Evolutionary conservation across 2,329 filamentous ascomycete species (phyloP).

Genomic region (Cladophialophora exuberans): DNA sequence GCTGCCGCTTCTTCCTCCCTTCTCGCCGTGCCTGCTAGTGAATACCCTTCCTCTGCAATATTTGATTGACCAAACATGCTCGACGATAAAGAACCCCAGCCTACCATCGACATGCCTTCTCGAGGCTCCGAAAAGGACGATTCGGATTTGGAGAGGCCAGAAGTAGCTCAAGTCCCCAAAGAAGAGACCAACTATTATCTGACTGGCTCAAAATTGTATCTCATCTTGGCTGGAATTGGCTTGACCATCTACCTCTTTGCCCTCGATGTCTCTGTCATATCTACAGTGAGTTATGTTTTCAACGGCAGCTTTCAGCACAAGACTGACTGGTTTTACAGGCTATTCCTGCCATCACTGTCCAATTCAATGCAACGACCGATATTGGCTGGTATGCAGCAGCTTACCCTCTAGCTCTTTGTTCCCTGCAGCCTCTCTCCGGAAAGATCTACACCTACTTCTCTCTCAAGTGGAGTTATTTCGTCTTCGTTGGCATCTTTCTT

Average conservation of each 20-base stretch:
- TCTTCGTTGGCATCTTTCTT: slow-evolving; percentile 38
- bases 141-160: slow-evolving; percentile 1
- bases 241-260: slow-evolving; percentile 53
- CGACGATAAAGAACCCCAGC: background rate
- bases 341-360: slow-evolving; percentile 41
- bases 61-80: background rate
- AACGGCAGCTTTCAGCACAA: background rate
- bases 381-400: slow-evolving; percentile 43
- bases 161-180: background rate
- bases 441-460: slow-evolving; percentile 51
- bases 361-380: slow-evolving; percentile 42
- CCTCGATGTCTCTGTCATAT: slow-evolving; percentile 38
- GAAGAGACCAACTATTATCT: slow-evolving; percentile 20
- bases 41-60: too few relatives aligned
- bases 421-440: slow-evolving; percentile 50
- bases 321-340: slow-evolving; percentile 33
- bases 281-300: slow-evolving; percentile 36
- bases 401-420: slow-evolving; percentile 46
- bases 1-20: background rate
- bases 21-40: too few relatives aligned
- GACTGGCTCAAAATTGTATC: slow-evolving; percentile 26
- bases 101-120: background rate
- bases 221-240: slow-evolving; percentile 44
- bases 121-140: background rate
- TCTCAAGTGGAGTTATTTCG: slow-evolving; percentile 37